phyloP scores from a whole-genome alignment of 805 yeast genomes.

The Allodekkera sacchari region DNA sequence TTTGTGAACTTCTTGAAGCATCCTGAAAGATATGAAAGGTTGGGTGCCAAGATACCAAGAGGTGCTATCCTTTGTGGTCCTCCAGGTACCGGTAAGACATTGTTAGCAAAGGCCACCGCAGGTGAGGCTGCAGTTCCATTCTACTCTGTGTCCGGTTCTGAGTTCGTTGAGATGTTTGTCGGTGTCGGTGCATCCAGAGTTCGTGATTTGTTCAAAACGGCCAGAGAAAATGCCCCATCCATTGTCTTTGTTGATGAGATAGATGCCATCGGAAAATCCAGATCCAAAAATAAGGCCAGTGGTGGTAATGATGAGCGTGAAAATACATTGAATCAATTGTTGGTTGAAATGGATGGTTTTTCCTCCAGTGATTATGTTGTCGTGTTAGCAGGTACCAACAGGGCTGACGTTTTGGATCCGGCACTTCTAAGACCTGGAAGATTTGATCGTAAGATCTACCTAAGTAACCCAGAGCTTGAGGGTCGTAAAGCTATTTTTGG shows the following conservation, averaged over 20 bases:
- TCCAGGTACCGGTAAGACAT: conserved; percentile 95
- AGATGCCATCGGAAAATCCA: conserved; percentile 89
- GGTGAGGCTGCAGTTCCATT: conserved; percentile 97
- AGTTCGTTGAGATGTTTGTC: conserved; percentile 94
- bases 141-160: conserved; percentile 86
- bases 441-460: conserved; percentile 81
- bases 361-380: conserved; percentile 84
- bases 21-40: conserved; percentile 73
- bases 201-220: conserved; percentile 84
- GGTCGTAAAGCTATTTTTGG: conserved; percentile 83
- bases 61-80: conserved; percentile 94
- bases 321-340: conserved; percentile 81
- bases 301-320: conserved; percentile 93
- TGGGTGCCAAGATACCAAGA: conserved; percentile 92
- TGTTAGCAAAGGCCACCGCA: conserved; percentile 90
- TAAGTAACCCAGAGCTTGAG: conserved; percentile 81
- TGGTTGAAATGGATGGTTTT: conserved; percentile 96
- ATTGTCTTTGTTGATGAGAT: conserved; percentile 91
- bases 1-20: conserved; percentile 83
- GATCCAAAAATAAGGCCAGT: conserved; percentile 62
- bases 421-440: conserved; percentile 93
- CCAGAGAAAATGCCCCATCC: conserved; percentile 83
- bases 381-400: conserved; percentile 89
- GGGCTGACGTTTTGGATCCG: conserved; percentile 84
- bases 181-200: conserved; percentile 96